phyloP scores from a whole-genome alignment of 805 yeast species.

The Candida silvicultrix region DNA sequence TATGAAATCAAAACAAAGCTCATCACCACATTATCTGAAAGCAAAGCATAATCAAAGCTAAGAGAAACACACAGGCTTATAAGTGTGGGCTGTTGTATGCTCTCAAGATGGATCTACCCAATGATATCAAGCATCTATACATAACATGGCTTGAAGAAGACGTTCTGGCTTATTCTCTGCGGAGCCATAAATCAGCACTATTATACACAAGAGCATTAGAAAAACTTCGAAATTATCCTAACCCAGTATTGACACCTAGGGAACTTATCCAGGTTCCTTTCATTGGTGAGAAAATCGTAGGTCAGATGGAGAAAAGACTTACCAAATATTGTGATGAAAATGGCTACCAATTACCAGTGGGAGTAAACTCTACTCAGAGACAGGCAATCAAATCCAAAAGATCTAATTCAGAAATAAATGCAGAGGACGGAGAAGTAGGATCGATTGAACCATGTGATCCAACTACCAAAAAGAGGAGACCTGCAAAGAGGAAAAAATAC shows the following conservation, averaged over 20 bases:
- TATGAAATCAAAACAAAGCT: not conserved
- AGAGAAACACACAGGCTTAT: too few relatives aligned
- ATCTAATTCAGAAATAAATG: constrained; percentile 7
- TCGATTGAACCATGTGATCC: constrained; percentile 1
- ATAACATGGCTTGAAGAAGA: constrained; percentile 54
- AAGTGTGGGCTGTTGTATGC: too few relatives aligned
- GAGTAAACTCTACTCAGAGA: not conserved
- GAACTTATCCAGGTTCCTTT: constrained; percentile 55
- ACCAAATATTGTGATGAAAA: constrained; percentile 49
- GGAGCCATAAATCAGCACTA: constrained; percentile 45
- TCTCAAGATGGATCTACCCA: constrained; percentile 32
- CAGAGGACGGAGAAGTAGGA: constrained; percentile 7
- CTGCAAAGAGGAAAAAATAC: constrained; percentile 32
- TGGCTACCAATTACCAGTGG: constrained; percentile 39
- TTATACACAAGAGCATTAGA: constrained; percentile 53
- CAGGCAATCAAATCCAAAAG: constrained; percentile 8
- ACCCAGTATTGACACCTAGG: constrained; percentile 44
- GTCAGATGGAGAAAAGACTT: constrained; percentile 40
- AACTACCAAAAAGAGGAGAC: constrained; percentile 13
- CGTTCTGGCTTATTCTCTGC: constrained; percentile 35
- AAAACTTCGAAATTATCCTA: constrained; percentile 38
- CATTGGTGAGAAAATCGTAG: constrained; percentile 68
- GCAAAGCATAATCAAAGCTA: too few relatives aligned
- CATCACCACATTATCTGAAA: too few relatives aligned
- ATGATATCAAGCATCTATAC: constrained; percentile 46